These are phyloP conservation scores for Sugiyamaella mastotermitis DNA, from an alignment of 805 yeast species.

Conservation along the genomic window DNA sequence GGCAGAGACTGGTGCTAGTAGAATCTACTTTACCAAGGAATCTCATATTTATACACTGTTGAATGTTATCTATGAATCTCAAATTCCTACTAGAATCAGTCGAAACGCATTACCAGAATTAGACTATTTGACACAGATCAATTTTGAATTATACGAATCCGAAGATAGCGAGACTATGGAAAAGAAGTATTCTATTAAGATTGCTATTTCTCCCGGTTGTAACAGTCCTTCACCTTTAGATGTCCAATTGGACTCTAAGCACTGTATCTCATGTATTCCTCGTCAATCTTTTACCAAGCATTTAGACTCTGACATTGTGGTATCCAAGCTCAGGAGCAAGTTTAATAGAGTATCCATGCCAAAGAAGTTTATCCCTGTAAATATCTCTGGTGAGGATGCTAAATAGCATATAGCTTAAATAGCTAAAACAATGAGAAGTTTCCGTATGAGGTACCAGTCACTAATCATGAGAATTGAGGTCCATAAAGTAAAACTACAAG, in stretches of 20 bases:
- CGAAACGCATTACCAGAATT: constrained; percentile 94
- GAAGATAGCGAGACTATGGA: constrained; percentile 60
- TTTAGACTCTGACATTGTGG: constrained; percentile 83
- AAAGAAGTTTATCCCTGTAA: constrained; percentile 36
- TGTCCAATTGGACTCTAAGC: constrained; percentile 92
- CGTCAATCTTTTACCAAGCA: constrained; percentile 86
- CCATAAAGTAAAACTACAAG: neutral
- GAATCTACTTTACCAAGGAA: constrained; percentile 92
- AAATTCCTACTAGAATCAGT: constrained; percentile 90
- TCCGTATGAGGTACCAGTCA: too few species aligned
- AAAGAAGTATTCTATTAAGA: constrained; percentile 81
- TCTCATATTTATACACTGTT: constrained; percentile 91
- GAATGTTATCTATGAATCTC: constrained; percentile 86
- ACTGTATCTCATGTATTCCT: constrained; percentile 94
- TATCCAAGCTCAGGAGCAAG: constrained; percentile 71
- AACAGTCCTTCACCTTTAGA: constrained; percentile 97
- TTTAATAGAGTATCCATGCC: constrained; percentile 87
- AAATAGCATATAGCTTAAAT: neutral
- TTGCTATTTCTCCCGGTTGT: constrained; percentile 95
- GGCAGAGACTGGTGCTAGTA: constrained; percentile 74
- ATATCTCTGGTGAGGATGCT: constrained; percentile 14
- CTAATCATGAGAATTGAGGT: neutral
- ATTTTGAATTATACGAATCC: constrained; percentile 82
- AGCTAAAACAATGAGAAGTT: too few species aligned
- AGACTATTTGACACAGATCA: constrained; percentile 90